These are phyloP conservation scores for Euryodendron excelsum DNA, from an alignment of 148 eudicot genomes.

Conservation along the genomic window DNA sequence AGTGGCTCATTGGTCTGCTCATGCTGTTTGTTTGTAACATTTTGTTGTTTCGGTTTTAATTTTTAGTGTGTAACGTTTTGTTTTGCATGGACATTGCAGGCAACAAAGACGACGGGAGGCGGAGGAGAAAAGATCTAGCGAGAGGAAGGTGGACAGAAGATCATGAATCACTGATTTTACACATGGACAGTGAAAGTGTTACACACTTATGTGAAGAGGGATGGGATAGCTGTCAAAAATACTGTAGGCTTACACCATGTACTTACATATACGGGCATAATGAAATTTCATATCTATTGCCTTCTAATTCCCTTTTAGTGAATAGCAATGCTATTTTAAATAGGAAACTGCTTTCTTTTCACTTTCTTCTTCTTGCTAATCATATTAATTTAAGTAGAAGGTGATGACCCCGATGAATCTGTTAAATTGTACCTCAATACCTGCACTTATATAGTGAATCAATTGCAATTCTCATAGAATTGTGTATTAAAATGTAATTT, in stretches of 20 bases:
- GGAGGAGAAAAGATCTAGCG: constrained; percentile 56
- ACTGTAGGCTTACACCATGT: not conserved
- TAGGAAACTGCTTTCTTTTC: not conserved
- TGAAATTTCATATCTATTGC: not conserved
- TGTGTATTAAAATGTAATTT: too few species aligned
- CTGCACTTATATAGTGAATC: not conserved
- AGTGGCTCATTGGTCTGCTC: too few species aligned
- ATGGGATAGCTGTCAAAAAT: not conserved
- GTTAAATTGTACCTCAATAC: not conserved
- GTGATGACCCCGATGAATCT: not conserved
- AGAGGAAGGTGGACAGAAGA: constrained; percentile 61
- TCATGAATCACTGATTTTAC: constrained; percentile 26
- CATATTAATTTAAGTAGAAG: not conserved
- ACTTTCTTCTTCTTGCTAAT: not conserved
- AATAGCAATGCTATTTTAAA: too few species aligned
- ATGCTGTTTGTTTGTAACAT: not conserved
- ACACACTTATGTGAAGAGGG: not conserved
- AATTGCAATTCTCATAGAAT: not conserved
- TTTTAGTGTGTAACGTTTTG: not conserved
- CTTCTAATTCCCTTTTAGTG: not conserved
- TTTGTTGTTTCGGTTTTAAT: not conserved
- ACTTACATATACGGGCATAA: not conserved
- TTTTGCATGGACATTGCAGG: constrained; percentile 30
- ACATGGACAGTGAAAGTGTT: not conserved
- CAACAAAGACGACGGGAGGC: constrained; percentile 85